Evolutionary conservation across 768 basidiomycete species (phyloP).

Genomic region (Termitomyces titanicus): DNA sequence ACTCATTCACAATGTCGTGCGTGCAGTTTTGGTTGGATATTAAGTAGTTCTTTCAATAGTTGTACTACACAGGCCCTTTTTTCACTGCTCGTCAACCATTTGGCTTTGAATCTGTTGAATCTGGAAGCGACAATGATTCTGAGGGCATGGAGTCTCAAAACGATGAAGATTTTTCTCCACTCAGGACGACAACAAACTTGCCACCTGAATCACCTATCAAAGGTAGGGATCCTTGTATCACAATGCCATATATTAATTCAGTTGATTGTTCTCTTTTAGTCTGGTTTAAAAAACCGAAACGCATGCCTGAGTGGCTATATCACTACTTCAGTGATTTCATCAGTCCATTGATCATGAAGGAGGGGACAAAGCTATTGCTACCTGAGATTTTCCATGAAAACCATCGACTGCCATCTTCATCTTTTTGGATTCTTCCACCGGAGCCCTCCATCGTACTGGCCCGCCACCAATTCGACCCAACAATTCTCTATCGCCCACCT

Average conservation of each 20-base stretch:
- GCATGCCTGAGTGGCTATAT: neutral
- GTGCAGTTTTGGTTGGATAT: too few relatives aligned
- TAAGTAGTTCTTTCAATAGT: neutral
- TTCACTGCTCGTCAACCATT: neutral
- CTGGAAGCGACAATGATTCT: neutral
- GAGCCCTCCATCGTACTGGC: neutral
- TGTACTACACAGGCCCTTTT: neutral
- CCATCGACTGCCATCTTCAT: neutral
- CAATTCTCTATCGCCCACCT: slow-evolving; percentile 10
- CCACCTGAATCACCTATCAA: neutral
- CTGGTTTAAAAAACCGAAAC: neutral
- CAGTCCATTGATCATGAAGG: neutral
- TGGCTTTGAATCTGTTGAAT: neutral
- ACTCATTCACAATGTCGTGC: neutral
- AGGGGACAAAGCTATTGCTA: neutral
- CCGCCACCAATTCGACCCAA: slow-evolving; percentile 13
- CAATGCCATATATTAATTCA: too few relatives aligned
- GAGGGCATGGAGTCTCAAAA: neutral
- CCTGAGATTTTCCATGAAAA: neutral
- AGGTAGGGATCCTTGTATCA: neutral
- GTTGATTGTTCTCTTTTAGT: neutral
- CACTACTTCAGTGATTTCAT: neutral
- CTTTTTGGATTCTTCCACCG: neutral
- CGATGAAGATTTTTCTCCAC: neutral
- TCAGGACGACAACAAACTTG: neutral